These are phyloP conservation scores for Kalanchoe fedtschenkoi DNA, from an alignment of 164 flowering plant genomes.

Conservation along the genomic window DNA sequence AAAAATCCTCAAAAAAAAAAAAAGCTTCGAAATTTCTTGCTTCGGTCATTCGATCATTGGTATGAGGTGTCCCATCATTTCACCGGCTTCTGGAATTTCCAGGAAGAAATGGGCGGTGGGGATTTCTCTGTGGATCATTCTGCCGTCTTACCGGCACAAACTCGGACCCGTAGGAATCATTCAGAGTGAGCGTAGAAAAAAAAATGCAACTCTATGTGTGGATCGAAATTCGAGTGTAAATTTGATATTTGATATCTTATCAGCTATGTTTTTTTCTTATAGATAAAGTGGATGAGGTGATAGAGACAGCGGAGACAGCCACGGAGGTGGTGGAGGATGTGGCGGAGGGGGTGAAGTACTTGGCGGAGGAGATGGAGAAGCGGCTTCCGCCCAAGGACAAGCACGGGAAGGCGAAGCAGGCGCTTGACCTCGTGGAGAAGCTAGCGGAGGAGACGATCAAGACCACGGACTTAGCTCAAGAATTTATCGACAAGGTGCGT, in stretches of 20 bases:
- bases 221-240: too few species aligned
- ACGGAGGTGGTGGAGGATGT: background rate
- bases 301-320: background rate
- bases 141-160: background rate
- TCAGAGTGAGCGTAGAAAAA: background rate
- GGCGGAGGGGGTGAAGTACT: background rate
- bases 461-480: background rate
- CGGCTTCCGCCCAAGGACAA: background rate
- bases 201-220: background rate
- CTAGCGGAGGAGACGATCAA: background rate
- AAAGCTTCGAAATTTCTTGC: too few species aligned
- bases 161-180: background rate
- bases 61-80: too few species aligned
- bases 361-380: background rate
- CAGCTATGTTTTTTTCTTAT: background rate
- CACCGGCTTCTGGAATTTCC: background rate
- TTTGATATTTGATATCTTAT: constrained; percentile 3
- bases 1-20: too few species aligned
- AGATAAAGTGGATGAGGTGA: background rate
- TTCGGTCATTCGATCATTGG: background rate
- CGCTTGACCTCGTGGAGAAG: background rate
- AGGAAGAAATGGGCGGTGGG: constrained; percentile 4
- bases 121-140: background rate
- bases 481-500: background rate
- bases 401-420: background rate